These are phyloP conservation scores for Monilinia laxa DNA, from an alignment of 2,329 filamentous ascomycete species.

Conservation along the genomic window DNA sequence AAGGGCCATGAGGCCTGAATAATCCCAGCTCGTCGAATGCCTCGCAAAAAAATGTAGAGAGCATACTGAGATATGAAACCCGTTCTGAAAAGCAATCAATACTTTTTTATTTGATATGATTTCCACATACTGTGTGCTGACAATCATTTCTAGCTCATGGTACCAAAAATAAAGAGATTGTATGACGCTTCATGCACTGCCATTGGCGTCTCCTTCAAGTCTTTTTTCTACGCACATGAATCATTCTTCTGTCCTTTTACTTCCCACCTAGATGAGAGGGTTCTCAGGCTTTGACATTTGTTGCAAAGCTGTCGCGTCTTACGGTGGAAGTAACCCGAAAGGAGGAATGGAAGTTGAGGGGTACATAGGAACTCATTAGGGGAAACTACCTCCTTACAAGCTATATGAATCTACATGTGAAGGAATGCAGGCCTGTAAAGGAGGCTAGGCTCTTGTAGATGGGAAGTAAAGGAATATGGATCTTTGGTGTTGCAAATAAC, in stretches of 20 bases:
- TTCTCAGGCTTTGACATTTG: not conserved
- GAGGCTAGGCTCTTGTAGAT: not conserved
- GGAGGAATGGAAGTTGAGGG: not conserved
- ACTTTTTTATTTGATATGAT: not conserved
- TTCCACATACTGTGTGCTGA: not conserved
- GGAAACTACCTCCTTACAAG: not conserved
- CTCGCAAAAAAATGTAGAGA: constrained; percentile 74
- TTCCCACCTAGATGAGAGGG: not conserved
- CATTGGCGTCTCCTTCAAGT: not conserved
- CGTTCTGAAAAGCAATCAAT: constrained; percentile 36
- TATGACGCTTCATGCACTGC: not conserved
- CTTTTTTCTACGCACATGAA: not conserved
- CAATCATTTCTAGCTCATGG: not conserved
- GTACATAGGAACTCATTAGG: not conserved
- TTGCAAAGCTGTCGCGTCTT: not conserved
- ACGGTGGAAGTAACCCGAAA: no score
- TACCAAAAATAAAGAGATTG: not conserved
- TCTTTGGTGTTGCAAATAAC: not conserved
- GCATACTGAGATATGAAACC: constrained; percentile 76
- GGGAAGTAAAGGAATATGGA: not conserved
- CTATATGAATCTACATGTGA: not conserved
- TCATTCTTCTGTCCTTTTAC: not conserved
- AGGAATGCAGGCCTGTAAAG: not conserved
- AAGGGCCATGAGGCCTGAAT: constrained; percentile 92
- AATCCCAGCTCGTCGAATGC: constrained; percentile 99